Conservation (phyloP, 73 alveolate species). For the Tetrahymena elliotti region DNA sequence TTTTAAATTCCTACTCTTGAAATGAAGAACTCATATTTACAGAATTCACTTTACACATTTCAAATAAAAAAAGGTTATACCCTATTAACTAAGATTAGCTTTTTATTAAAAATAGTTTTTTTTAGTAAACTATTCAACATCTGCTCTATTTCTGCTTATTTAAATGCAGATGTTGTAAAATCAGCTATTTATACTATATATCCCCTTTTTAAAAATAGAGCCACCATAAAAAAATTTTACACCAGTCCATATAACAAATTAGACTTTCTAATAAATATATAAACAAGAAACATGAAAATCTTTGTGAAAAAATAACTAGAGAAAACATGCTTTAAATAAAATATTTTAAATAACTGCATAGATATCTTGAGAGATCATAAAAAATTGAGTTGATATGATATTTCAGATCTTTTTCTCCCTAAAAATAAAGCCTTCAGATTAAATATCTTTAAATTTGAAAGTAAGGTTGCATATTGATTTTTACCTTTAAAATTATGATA, state of each 20-base stretch:
- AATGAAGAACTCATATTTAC: not conserved
- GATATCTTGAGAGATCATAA: not conserved
- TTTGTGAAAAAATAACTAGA: not conserved
- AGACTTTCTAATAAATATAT: not conserved
- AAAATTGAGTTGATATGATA: not conserved
- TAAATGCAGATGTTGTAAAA: not conserved
- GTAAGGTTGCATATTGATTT: not conserved
- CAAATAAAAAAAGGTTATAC: not conserved
- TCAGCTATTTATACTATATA: not conserved
- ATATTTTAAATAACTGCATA: not conserved
- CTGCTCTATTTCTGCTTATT: not conserved
- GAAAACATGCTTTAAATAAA: not conserved
- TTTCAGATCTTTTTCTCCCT: not conserved
- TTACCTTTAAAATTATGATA: not conserved
- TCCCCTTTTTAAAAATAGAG: not conserved
- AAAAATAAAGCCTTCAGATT: not conserved
- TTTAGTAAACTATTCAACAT: not conserved
- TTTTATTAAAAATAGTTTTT: not conserved
- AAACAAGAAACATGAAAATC: not conserved
- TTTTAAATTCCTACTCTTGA: not conserved
- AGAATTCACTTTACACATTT: not conserved
- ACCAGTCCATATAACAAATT: not conserved
- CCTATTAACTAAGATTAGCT: not conserved
- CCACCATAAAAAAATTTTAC: not conserved
- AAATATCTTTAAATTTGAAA: not conserved